Evolutionary conservation across 345 rosid species (phyloP).

Genomic region (Gossypium thurberi): DNA sequence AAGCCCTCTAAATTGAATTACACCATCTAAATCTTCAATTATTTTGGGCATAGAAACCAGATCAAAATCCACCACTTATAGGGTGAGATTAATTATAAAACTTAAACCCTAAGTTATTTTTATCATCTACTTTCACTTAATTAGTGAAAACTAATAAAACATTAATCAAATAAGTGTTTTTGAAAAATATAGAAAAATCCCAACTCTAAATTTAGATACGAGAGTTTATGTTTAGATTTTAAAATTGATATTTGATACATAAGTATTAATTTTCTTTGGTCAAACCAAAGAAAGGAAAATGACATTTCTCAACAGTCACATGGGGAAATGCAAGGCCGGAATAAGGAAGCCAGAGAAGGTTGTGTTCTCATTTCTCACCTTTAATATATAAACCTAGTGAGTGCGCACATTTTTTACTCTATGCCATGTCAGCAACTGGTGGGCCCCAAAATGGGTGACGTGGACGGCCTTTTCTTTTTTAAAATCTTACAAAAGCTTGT

Average conservation of each 20-base stretch:
- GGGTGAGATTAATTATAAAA: too few species aligned
- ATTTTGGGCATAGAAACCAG: too few species aligned
- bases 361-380: conserved; percentile 19
- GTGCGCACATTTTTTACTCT: background rate
- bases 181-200: too few species aligned
- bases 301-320: conserved; percentile 5
- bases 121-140: background rate
- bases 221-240: too few species aligned
- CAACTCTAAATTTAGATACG: too few species aligned
- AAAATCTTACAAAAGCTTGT: too few species aligned
- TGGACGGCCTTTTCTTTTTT: background rate
- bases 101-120: too few species aligned
- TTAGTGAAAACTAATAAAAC: background rate
- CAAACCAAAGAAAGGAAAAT: conserved; percentile 6
- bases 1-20: too few species aligned
- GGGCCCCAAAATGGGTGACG: background rate
- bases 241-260: too few species aligned
- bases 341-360: background rate
- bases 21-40: too few species aligned
- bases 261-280: background rate
- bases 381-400: background rate
- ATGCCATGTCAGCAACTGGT: background rate
- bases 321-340: conserved; percentile 12
- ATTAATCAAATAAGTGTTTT: too few species aligned
- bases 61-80: too few species aligned